A percentile compares a stretch with the other conserved stretches of the same genome.
phyloP scores from a whole-genome alignment of 768 basidiomycete species.

The Mycena floridula region DNA sequence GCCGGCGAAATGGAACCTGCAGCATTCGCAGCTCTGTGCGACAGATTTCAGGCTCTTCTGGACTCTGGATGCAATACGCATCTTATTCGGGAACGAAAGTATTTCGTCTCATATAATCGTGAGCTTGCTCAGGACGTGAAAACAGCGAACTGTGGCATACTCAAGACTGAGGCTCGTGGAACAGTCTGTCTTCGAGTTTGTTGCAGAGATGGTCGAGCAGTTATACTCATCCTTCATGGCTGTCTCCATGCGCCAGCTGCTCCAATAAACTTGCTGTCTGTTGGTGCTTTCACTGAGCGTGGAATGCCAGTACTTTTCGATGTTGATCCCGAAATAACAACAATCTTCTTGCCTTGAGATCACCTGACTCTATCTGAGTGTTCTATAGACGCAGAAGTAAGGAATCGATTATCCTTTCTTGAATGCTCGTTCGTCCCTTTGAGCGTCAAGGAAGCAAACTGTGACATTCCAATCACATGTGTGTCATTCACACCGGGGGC shows the following conservation, averaged over 20 bases:
- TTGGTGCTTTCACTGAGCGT: background rate
- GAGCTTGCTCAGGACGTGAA: background rate
- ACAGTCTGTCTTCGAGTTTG: no score
- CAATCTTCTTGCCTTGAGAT: background rate
- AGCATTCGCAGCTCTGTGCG: no score
- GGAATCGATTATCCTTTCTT: background rate
- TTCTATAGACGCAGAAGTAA: background rate
- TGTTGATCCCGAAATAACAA: no score
- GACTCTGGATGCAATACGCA: conserved; percentile 1
- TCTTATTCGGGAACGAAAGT: background rate
- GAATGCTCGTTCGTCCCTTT: no score
- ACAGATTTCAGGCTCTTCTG: no score
- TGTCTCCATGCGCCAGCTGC: conserved; percentile 3
- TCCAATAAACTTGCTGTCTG: background rate
- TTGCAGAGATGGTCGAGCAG: no score
- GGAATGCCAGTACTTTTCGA: background rate
- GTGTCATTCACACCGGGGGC: background rate
- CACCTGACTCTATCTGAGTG: background rate
- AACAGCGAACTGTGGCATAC: conserved; percentile 1
- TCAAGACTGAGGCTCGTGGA: background rate
- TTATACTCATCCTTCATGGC: no score
- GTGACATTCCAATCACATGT: background rate
- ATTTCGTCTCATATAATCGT: no score
- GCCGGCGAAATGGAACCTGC: no score
- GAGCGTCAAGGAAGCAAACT: no score